Conservation (phyloP, 495 filamentous ascomycete species). For the Lepraria neglecta region DNA sequence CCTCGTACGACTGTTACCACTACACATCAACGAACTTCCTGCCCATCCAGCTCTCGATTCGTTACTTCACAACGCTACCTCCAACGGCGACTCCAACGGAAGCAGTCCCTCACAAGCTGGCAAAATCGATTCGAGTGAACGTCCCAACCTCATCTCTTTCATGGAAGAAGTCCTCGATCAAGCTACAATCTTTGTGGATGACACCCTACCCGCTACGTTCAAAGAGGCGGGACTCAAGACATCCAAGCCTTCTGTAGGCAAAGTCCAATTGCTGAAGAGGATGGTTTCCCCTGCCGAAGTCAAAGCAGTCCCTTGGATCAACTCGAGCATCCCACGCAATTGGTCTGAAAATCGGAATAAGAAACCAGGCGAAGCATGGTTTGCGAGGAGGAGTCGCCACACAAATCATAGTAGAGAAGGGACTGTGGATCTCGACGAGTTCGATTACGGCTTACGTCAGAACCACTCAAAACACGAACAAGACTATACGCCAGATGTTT, state of each 20-base stretch:
- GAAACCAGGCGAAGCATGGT: conserved; percentile 54
- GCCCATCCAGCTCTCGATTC: conserved; percentile 23
- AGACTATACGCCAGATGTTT: conserved; percentile 57
- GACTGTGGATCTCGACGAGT: conserved; percentile 62
- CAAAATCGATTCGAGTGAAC: conserved; percentile 7
- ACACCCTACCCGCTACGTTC: conserved; percentile 33
- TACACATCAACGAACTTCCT: conserved; percentile 24
- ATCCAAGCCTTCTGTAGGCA: conserved; percentile 41
- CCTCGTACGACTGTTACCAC: conserved; percentile 22
- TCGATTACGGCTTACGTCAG: conserved; percentile 51
- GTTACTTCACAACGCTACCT: background rate
- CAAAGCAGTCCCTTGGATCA: conserved; percentile 21
- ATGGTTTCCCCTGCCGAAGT: conserved; percentile 35
- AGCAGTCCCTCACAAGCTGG: background rate
- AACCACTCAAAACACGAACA: conserved; percentile 63
- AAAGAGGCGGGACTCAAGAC: conserved; percentile 39
- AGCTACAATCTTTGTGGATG: conserved; percentile 24
- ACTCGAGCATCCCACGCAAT: conserved; percentile 21
- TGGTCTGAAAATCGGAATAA: conserved; percentile 24
- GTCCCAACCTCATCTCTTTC: conserved; percentile 23
- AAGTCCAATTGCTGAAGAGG: conserved; percentile 42
- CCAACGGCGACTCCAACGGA: background rate
- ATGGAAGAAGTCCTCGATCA: conserved; percentile 26
- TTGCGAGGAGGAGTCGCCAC: conserved; percentile 59
- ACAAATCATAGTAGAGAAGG: conserved; percentile 45